These are phyloP conservation scores for Myriosclerotinia scirpicola DNA, from an alignment of 2,329 filamentous ascomycete genomes.

Conservation along the genomic window DNA sequence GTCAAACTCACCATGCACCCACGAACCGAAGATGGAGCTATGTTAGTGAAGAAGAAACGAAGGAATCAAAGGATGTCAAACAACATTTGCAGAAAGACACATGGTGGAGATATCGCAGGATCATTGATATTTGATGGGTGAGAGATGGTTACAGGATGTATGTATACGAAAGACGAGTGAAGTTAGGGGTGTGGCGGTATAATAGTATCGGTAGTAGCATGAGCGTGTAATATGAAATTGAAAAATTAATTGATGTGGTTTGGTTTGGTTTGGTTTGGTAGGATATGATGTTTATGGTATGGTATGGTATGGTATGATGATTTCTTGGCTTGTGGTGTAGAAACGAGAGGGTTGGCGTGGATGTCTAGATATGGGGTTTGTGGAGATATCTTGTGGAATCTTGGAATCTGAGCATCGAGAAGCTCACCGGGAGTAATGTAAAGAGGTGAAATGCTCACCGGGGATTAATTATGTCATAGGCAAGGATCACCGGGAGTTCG, in stretches of 20 bases:
- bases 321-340: too few species aligned
- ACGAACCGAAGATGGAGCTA: background rate
- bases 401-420: too few species aligned
- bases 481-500: too few species aligned
- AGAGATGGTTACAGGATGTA: slow-evolving; percentile 8
- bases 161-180: background rate
- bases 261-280: background rate
- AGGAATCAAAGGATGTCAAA: background rate
- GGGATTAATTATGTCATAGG: too few species aligned
- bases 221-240: slow-evolving; percentile 16
- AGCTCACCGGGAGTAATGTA: too few species aligned
- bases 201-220: background rate
- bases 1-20: background rate
- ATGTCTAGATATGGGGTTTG: background rate
- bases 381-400: too few species aligned
- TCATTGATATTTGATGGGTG: background rate
- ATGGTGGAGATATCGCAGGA: background rate
- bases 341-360: too few species aligned
- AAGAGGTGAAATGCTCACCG: too few species aligned
- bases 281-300: background rate
- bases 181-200: background rate
- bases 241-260: background rate
- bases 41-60: background rate
- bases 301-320: background rate
- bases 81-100: background rate